Evolutionary conservation across 23 red algal genomes (phyloP).

Genomic region (Gracilaria vermiculophylla): DNA sequence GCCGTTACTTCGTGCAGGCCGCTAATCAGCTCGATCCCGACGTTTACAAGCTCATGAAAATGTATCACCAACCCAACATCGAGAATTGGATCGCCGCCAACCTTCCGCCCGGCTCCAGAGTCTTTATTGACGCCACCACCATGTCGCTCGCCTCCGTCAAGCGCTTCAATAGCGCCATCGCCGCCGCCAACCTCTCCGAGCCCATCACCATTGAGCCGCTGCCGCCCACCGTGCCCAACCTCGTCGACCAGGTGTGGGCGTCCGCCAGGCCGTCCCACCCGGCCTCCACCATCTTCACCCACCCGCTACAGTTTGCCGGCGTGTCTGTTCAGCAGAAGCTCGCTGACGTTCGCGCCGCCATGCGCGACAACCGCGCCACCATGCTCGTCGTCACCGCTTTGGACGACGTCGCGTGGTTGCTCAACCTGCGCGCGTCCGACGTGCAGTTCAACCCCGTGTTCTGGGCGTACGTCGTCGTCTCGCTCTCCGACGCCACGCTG

Average conservation of each 20-base stretch:
- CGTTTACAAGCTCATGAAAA: constrained; percentile 87
- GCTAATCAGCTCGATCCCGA: constrained; percentile 53
- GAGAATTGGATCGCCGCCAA: constrained; percentile 61
- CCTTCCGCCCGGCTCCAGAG: neutral
- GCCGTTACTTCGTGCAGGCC: constrained; percentile 97
- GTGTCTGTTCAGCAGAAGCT: constrained; percentile 62
- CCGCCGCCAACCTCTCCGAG: neutral
- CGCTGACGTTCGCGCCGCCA: constrained; percentile 36
- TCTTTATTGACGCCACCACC: constrained; percentile 64
- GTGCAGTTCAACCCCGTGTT: constrained; percentile 90
- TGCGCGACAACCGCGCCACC: constrained; percentile 64
- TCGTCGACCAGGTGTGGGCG: constrained; percentile 93
- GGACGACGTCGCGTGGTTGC: constrained; percentile 96
- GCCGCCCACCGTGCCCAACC: constrained; percentile 25
- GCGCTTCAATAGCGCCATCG: neutral
- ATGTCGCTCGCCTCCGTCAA: constrained; percentile 44
- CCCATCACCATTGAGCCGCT: constrained; percentile 29
- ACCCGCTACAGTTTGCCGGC: constrained; percentile 73
- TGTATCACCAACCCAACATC: constrained; percentile 27
- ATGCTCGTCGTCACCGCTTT: constrained; percentile 74
- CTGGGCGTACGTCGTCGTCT: constrained; percentile 77
- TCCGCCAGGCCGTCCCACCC: constrained; percentile 64
- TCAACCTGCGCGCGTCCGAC: constrained; percentile 90
- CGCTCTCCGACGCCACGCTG: constrained; percentile 12
- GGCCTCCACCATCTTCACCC: constrained; percentile 59